These are phyloP conservation scores for Podila clonocystis DNA, from an alignment of 192 early-diverging fungal genomes.

Conservation along the genomic window DNA sequence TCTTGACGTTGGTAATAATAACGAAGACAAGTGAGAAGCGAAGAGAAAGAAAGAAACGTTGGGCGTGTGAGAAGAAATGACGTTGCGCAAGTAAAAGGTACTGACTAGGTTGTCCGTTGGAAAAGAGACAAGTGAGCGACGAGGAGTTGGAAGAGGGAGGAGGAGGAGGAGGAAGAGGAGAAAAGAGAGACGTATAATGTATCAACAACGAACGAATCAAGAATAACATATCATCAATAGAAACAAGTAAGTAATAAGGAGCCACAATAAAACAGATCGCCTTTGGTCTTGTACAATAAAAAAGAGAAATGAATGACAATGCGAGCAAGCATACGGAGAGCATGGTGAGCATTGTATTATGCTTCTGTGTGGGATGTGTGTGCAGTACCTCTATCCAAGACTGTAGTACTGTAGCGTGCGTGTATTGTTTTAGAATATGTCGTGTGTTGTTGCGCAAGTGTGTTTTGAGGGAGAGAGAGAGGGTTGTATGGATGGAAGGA, in stretches of 20 bases:
- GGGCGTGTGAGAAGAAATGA: not conserved
- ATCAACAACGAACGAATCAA: not conserved
- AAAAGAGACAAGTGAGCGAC: not conserved
- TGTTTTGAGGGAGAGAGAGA: not conserved
- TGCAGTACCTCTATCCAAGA: no score
- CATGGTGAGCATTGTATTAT: not conserved
- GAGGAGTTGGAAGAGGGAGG: not conserved
- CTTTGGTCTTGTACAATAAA: not conserved
- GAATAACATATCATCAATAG: no score
- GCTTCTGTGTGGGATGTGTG: no score
- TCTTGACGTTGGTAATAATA: not conserved
- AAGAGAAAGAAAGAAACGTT: not conserved
- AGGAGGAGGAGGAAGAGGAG: not conserved
- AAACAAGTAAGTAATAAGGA: no score
- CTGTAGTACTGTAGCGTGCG: no score
- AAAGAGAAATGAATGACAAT: not conserved
- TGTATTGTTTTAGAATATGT: not conserved
- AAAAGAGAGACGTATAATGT: not conserved
- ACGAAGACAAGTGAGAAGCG: not conserved
- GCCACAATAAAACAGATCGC: no score
- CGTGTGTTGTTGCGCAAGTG: not conserved
- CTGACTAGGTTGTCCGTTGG: not conserved
- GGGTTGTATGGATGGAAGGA: not conserved
- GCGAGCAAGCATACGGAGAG: not conserved
- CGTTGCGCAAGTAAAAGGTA: not conserved